These are phyloP conservation scores for Suillus variegatus DNA, from an alignment of 768 basidiomycete genomes.

Conservation along the genomic window DNA sequence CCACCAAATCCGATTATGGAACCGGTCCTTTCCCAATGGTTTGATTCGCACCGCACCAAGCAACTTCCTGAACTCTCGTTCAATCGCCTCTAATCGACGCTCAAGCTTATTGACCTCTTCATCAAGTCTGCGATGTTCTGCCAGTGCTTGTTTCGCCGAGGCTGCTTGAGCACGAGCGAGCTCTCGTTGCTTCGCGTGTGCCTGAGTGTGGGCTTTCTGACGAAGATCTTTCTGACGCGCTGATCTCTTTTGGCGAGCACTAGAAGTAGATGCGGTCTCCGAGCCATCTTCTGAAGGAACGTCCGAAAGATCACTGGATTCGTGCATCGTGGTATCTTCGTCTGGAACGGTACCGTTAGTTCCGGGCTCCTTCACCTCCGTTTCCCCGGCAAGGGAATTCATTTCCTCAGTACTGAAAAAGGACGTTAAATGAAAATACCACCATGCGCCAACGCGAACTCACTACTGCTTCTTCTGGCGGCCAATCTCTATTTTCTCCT, in stretches of 20 bases:
- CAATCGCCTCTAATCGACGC: conserved; percentile 80
- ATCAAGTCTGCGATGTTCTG: conserved; percentile 81
- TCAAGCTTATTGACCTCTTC: conserved; percentile 88
- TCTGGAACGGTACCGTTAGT: conserved; percentile 37
- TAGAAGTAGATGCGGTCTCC: conserved; percentile 53
- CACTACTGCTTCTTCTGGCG: conserved; percentile 86
- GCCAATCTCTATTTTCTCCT: conserved; percentile 95
- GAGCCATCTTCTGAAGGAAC: conserved; percentile 61
- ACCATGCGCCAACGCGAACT: conserved; percentile 35
- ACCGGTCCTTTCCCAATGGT: conserved; percentile 89
- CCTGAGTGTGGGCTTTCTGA: conserved; percentile 52
- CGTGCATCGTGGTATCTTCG: conserved; percentile 62
- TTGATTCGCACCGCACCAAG: conserved; percentile 84
- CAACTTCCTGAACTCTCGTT: conserved; percentile 91
- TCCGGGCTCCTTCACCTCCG: conserved; percentile 47
- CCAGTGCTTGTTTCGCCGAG: conserved; percentile 77
- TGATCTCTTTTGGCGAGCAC: conserved; percentile 43
- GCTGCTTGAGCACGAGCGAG: conserved; percentile 76
- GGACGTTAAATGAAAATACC: conserved; percentile 15
- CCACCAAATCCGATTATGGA: conserved; percentile 98
- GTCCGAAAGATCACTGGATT: conserved; percentile 76
- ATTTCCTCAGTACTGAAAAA: conserved; percentile 69
- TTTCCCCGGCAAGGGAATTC: conserved; percentile 58
- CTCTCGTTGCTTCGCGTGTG: conserved; percentile 79
- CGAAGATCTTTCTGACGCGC: conserved; percentile 54